These are phyloP conservation scores for Russula earlei DNA, from an alignment of 768 basidiomycete genomes.

Conservation along the genomic window DNA sequence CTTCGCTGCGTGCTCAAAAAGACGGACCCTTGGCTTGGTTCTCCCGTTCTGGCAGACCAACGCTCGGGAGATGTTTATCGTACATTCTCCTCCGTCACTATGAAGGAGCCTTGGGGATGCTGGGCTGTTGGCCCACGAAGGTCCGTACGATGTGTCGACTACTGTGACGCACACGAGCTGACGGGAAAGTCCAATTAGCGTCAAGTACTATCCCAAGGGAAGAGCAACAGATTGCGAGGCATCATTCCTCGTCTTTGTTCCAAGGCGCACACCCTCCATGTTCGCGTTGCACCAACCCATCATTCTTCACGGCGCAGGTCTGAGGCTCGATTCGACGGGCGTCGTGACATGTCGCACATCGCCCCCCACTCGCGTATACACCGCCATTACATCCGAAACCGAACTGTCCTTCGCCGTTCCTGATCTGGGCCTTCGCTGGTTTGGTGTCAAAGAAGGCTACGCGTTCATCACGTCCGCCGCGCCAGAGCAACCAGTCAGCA, in stretches of 20 bases:
- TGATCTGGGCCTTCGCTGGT: slow-evolving; percentile 18
- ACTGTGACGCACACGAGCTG: not conserved
- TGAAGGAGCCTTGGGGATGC: slow-evolving; percentile 25
- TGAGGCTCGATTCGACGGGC: slow-evolving; percentile 10
- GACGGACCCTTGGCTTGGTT: slow-evolving; percentile 22
- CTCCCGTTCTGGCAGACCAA: slow-evolving; percentile 22
- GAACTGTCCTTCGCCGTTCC: slow-evolving; percentile 11
- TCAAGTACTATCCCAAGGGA: slow-evolving; percentile 15
- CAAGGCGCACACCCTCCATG: slow-evolving; percentile 6
- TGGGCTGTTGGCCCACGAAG: slow-evolving; percentile 26
- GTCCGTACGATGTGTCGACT: slow-evolving; percentile 3
- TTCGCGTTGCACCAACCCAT: slow-evolving; percentile 18
- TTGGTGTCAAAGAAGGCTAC: slow-evolving; percentile 13
- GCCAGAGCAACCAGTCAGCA: slow-evolving; percentile 4
- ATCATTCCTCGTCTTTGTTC: slow-evolving; percentile 15
- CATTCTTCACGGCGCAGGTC: slow-evolving; percentile 16
- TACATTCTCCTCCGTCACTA: slow-evolving; percentile 17
- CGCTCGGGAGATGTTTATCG: slow-evolving; percentile 20
- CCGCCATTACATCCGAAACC: slow-evolving; percentile 5
- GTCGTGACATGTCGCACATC: slow-evolving; percentile 5
- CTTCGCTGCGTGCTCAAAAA: slow-evolving; percentile 32
- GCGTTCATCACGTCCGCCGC: slow-evolving; percentile 14
- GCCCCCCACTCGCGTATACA: slow-evolving; percentile 13
- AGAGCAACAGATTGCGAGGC: slow-evolving; percentile 10
- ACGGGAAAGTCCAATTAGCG: not conserved